Base-by-base conservation (phyloP, 2,329 filamentous ascomycete genomes). In the Chaetomium olivaceum region DNA sequence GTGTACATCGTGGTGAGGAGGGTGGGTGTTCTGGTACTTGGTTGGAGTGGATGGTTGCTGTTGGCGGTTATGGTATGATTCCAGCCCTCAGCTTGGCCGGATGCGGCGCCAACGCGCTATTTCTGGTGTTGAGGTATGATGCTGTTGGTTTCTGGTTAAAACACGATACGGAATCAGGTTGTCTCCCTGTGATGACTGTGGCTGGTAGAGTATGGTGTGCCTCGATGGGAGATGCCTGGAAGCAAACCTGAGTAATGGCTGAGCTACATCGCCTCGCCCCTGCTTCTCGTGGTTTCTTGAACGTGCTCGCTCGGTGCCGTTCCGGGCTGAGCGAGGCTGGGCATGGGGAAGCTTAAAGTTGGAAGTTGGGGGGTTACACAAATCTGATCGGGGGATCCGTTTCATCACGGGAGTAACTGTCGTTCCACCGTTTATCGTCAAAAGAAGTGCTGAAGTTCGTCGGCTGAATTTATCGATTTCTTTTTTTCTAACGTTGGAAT, bases 241-340 rank as follows among this genome's bases (percentile, higher is more conserved):
- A 8, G 23, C 27, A 48, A 23, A 33, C 29, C 31, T 43, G 43
- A 25, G 43, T n/a, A 43, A 50, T 39, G 58, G 63, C 54, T 60
- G 54, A 61, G 31, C 31, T 58, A 55, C 63, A 52, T 46, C 31
- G 63, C 63, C 58, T 48, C 58, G 16, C 43, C 62, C 62, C 52
- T 46, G 63, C 63, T 55, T 54, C 58, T n/a, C 43, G 50, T 58
- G 16, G 21, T 25, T 14, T 33, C 12, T 27, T 54, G 12, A 19
- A 27, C 14, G 2, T 23, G n/a, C 12, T 21, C 29, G n/a, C 12
- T 21, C 29, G 29, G 46, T 58, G 39, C 56, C 36, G 39, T 46
- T 43, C 23, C 27, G 51, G 51, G 60, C 51, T 62, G 51, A 36
- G 43, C n/a, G 51, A 50, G 54, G 61, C 61, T 57, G 48, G 31